These are phyloP conservation scores for Dichotomopilus funicola DNA, from an alignment of 2,329 filamentous ascomycete species.

Conservation along the genomic window DNA sequence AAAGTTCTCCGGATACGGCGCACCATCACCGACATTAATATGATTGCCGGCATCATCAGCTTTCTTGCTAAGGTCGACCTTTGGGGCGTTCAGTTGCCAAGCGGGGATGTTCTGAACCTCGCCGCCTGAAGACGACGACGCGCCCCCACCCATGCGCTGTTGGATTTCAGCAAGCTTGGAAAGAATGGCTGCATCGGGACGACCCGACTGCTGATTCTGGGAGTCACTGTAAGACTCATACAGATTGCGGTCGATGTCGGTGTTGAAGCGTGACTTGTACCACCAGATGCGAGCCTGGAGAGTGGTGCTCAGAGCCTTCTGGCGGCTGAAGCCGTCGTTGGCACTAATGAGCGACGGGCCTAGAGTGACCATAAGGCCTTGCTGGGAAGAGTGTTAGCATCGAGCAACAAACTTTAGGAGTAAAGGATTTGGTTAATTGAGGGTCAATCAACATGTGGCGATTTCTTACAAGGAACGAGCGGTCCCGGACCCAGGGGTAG, in stretches of 20 bases:
- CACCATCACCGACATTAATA: constrained; percentile 25
- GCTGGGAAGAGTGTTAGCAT: constrained; percentile 14
- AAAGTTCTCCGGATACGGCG: constrained; percentile 76
- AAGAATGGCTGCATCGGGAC: constrained; percentile 21
- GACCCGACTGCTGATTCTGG: neutral
- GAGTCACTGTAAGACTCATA: constrained; percentile 18
- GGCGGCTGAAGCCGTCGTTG: constrained; percentile 15
- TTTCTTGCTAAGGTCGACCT: constrained; percentile 41
- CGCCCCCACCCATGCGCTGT: constrained; percentile 16
- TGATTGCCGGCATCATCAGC: constrained; percentile 26
- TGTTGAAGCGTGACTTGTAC: constrained; percentile 20
- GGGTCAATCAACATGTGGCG: neutral
- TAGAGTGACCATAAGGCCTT: constrained; percentile 23
- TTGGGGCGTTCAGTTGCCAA: constrained; percentile 47
- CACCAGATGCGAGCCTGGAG: constrained; percentile 51
- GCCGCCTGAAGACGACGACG: neutral
- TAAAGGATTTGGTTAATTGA: neutral
- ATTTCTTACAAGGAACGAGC: constrained; percentile 54
- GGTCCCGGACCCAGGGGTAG: constrained; percentile 63
- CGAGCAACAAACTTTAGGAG: neutral
- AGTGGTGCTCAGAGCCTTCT: constrained; percentile 44
- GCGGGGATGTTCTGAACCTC: constrained; percentile 22
- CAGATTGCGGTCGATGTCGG: constrained; percentile 17
- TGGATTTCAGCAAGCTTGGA: constrained; percentile 22
- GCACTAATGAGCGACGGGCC: constrained; percentile 15